These are phyloP conservation scores for Diaporthe eres DNA, from an alignment of 2,329 filamentous ascomycete species.

Conservation along the genomic window DNA sequence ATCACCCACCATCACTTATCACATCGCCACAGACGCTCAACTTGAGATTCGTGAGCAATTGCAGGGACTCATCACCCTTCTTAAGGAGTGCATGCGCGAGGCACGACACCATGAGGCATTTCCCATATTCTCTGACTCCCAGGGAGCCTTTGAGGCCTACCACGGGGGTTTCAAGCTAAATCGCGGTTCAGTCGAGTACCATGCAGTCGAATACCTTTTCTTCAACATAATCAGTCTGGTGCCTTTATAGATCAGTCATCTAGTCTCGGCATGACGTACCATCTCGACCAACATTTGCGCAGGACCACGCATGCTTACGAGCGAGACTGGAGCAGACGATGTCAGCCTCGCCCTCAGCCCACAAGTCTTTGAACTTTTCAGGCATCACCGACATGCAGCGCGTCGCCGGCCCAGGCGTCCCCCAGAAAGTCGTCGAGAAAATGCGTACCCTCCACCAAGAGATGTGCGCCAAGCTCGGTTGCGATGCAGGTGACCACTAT, in stretches of 20 bases:
- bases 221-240: neutral
- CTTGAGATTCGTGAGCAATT: neutral
- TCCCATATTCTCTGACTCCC: neutral
- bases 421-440: neutral
- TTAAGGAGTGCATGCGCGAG: neutral
- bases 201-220: neutral
- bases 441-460: neutral
- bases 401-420: neutral
- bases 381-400: neutral
- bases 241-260: neutral
- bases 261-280: neutral
- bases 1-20: neutral
- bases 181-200: neutral
- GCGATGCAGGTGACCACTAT: neutral
- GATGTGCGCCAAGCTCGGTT: neutral
- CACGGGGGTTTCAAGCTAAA: neutral
- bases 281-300: neutral
- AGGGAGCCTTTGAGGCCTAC: neutral
- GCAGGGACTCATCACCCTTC: no score
- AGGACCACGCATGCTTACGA: neutral
- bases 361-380: neutral
- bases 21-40: neutral
- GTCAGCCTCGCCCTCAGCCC: neutral
- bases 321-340: neutral
- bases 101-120: neutral